Evolutionary conservation across 352 stramenopile species (phyloP).

Genomic region (Pythium pyrilobum): DNA sequence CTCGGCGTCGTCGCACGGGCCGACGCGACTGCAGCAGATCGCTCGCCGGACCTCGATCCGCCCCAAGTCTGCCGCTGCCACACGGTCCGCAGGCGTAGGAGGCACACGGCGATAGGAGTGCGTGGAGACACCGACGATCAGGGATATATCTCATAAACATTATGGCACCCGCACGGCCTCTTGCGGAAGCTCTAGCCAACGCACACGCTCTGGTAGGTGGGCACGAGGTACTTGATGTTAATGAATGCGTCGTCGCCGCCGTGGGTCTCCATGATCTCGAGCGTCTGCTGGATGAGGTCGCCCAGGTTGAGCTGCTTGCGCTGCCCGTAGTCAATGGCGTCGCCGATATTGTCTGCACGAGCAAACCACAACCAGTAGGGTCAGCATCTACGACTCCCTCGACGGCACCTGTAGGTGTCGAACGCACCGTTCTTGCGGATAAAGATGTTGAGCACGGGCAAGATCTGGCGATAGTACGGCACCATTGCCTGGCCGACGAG

Average conservation of each 20-base stretch:
- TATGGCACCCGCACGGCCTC: neutral
- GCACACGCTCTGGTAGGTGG: slow-evolving; percentile 94
- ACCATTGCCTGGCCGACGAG: slow-evolving; percentile 96
- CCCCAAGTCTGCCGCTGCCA: slow-evolving; percentile 25
- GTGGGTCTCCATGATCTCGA: slow-evolving; percentile 95
- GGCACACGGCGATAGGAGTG: neutral
- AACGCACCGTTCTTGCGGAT: slow-evolving; percentile 90
- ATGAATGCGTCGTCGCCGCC: slow-evolving; percentile 97
- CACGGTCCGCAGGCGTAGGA: neutral
- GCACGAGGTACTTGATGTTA: slow-evolving; percentile 98
- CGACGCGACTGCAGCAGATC: neutral
- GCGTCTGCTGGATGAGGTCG: slow-evolving; percentile 95
- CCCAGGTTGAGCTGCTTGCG: slow-evolving; percentile 94
- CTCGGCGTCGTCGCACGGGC: neutral
- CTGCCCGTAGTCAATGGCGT: slow-evolving; percentile 96
- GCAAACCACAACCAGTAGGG: neutral
- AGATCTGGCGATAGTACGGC: slow-evolving; percentile 96
- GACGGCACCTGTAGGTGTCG: neutral
- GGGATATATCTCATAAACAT: neutral
- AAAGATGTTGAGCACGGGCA: slow-evolving; percentile 97
- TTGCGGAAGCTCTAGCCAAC: slow-evolving; percentile 32
- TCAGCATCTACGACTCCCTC: neutral
- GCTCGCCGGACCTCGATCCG: slow-evolving; percentile 10
- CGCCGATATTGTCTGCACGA: slow-evolving; percentile 91
- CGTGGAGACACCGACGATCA: neutral